Evolutionary conservation across 441 rosid genomes (phyloP).

Genomic region (Populus hybrid): DNA sequence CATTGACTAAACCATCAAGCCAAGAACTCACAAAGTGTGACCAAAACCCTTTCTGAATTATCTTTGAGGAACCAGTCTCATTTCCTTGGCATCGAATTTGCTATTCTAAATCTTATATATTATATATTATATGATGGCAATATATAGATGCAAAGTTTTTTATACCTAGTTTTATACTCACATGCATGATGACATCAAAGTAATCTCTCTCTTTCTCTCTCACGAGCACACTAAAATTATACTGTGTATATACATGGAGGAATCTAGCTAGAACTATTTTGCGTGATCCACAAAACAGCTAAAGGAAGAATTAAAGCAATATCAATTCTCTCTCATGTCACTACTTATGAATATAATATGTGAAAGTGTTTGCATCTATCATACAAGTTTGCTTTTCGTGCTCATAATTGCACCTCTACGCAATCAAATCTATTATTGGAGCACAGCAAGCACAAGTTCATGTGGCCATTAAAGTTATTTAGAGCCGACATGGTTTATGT

Average conservation of each 20-base stretch:
- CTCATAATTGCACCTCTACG: constrained; percentile 1
- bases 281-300: constrained; percentile 9
- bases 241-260: background rate
- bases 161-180: background rate
- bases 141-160: background rate
- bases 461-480: constrained; percentile 2
- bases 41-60: background rate
- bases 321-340: background rate
- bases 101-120: too few relatives aligned
- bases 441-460: background rate
- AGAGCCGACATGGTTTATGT: background rate
- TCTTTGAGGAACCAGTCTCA: background rate
- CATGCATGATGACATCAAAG: constrained; percentile 7
- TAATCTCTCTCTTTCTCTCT: background rate
- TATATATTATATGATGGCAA: background rate
- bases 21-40: background rate
- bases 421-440: background rate
- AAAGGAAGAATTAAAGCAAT: background rate
- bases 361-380: background rate
- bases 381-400: background rate
- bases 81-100: background rate
- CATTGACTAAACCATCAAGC: constrained; percentile 14
- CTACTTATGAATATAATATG: background rate
- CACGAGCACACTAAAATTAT: background rate
- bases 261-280: constrained; percentile 1